These are phyloP conservation scores for Perkinsus olseni DNA, from an alignment of 169 alveolate genomes.

Conservation along the genomic window DNA sequence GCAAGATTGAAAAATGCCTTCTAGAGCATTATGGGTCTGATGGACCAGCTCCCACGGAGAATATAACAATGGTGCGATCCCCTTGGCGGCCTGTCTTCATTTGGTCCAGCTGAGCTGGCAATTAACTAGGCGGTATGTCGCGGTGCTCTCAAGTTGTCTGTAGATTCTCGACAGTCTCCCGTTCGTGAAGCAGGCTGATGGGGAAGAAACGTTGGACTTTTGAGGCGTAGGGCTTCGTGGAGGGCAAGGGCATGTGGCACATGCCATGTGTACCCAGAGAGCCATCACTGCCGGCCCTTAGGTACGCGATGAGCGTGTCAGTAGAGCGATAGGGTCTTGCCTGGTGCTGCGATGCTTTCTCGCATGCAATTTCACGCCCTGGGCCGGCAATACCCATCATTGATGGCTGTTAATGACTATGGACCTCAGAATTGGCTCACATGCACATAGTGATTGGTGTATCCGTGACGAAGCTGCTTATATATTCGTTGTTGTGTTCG, in stretches of 20 bases:
- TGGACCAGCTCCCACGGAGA: background rate
- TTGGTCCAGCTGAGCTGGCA: background rate
- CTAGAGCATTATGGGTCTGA: background rate
- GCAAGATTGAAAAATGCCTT: background rate
- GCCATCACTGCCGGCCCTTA: background rate
- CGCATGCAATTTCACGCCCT: too few relatives aligned
- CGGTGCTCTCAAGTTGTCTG: background rate
- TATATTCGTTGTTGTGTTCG: background rate
- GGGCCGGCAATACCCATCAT: too few relatives aligned
- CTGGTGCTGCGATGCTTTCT: too few relatives aligned
- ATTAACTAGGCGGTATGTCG: background rate
- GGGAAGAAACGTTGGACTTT: background rate
- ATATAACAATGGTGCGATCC: too few relatives aligned
- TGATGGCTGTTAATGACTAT: too few relatives aligned
- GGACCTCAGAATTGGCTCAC: too few relatives aligned
- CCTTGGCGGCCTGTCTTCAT: background rate
- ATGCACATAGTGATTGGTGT: too few relatives aligned
- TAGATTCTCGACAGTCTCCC: background rate
- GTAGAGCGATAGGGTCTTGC: too few relatives aligned
- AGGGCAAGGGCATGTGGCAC: too few relatives aligned
- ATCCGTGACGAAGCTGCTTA: too few relatives aligned
- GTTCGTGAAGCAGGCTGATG: background rate
- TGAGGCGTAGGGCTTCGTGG: background rate
- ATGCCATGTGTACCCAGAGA: too few relatives aligned
- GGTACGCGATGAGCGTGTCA: background rate